Conservation (phyloP, 805 yeast species). For the Brettanomyces anomalus region DNA sequence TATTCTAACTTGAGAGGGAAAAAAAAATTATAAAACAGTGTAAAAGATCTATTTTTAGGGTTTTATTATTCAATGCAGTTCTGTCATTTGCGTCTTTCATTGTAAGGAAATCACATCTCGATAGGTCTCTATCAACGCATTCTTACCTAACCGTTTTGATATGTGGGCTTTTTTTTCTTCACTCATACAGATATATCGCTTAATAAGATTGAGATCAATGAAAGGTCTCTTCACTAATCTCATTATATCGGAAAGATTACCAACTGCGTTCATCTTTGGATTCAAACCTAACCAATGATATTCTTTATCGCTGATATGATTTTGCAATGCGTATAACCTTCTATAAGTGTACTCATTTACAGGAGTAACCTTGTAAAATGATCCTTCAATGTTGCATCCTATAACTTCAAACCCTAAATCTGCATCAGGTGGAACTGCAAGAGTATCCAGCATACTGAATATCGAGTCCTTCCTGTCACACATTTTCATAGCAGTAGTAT, state of each 20-base stretch:
- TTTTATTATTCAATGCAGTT: too few species aligned
- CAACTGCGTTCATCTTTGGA: slow-evolving; percentile 57
- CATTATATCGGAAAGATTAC: slow-evolving; percentile 25
- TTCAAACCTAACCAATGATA: slow-evolving; percentile 71
- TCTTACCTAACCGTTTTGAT: slow-evolving; percentile 50
- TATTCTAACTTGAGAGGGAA: too few species aligned
- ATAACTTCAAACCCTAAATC: slow-evolving; percentile 44
- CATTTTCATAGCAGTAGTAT: slow-evolving; percentile 45
- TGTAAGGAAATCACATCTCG: slow-evolving; percentile 40
- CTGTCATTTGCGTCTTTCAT: slow-evolving; percentile 5
- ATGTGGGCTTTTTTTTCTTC: slow-evolving; percentile 47
- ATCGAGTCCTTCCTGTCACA: slow-evolving; percentile 28
- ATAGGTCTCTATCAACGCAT: slow-evolving; percentile 54
- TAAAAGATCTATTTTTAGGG: too few species aligned
- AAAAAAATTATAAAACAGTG: too few species aligned
- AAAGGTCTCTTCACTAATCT: slow-evolving; percentile 48
- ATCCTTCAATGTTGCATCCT: slow-evolving; percentile 76
- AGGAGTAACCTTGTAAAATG: slow-evolving; percentile 65
- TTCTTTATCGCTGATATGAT: slow-evolving; percentile 75
- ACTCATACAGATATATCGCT: slow-evolving; percentile 43
- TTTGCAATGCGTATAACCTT: slow-evolving; percentile 76
- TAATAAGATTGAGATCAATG: slow-evolving; percentile 53
- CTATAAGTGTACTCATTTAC: slow-evolving; percentile 68
- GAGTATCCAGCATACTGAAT: slow-evolving; percentile 23
- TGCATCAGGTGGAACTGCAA: slow-evolving; percentile 21